Conservation (phyloP, 345 rosid genomes). For the Populus nigra region DNA sequence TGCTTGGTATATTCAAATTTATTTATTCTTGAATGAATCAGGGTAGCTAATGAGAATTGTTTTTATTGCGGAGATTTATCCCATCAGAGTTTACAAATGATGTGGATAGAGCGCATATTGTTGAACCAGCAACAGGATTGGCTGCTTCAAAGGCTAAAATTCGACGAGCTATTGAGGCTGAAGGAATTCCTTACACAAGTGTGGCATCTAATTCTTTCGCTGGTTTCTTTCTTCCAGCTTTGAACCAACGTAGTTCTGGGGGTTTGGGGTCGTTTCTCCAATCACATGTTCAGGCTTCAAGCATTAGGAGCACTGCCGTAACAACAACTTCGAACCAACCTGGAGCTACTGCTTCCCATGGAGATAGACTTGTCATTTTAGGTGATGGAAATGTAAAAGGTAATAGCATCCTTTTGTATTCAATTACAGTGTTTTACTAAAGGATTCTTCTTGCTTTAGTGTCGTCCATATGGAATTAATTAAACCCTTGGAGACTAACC, state of each 20-base stretch:
- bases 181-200: slow-evolving; percentile 53
- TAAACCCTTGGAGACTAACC: too few species aligned
- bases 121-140: slow-evolving; percentile 51
- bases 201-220: slow-evolving; percentile 47
- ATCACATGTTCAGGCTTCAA: too few species aligned
- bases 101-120: slow-evolving; percentile 45
- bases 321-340: slow-evolving; percentile 29
- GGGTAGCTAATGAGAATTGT: neutral
- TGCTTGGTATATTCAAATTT: too few species aligned
- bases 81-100: slow-evolving; percentile 71
- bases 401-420: slow-evolving; percentile 2
- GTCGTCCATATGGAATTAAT: too few species aligned
- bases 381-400: slow-evolving; percentile 64
- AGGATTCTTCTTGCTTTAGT: too few species aligned
- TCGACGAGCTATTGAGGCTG: slow-evolving; percentile 53
- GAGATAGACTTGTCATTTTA: slow-evolving; percentile 46
- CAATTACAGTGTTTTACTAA: too few species aligned
- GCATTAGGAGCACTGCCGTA: too few species aligned
- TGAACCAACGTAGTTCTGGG: slow-evolving; percentile 2
- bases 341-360: slow-evolving; percentile 53
- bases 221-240: slow-evolving; percentile 42
- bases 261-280: too few species aligned
- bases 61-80: slow-evolving; percentile 45
- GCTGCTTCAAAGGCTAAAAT: slow-evolving; percentile 41
- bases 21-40: too few species aligned